A percentile compares a stretch with the other conserved stretches of the same genome.
phyloP scores from a whole-genome alignment of 2,329 filamentous ascomycete species.

The Aquanectria penicillioides region DNA sequence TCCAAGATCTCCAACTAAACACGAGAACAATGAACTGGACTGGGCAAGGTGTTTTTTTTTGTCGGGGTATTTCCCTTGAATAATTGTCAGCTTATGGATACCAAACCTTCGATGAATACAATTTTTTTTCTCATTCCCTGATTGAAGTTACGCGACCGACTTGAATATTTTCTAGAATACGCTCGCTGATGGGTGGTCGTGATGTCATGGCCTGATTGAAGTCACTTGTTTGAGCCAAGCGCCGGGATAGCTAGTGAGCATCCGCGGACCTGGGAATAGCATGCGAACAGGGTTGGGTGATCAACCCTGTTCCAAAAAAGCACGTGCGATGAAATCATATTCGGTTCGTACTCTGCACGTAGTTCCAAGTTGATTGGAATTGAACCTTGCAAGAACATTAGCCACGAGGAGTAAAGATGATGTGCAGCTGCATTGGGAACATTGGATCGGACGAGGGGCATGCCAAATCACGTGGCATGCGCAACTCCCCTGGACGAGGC shows the following conservation, averaged over 20 bases:
- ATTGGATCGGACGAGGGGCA: no score
- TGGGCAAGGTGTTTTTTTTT: background rate
- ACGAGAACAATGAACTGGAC: background rate
- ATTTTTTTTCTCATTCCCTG: background rate
- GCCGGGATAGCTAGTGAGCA: no score
- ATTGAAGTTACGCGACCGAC: no score
- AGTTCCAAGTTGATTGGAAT: background rate
- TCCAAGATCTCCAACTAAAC: constrained; percentile 50
- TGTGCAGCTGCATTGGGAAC: no score
- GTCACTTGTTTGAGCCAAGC: no score
- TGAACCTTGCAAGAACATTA: background rate
- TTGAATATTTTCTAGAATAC: no score
- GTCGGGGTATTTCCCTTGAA: background rate
- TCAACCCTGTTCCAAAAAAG: background rate
- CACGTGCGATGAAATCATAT: constrained; percentile 13
- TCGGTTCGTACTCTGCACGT: background rate
- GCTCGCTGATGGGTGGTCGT: no score
- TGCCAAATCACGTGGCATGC: no score
- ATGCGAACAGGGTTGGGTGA: background rate
- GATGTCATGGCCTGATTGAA: no score
- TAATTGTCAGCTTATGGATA: constrained; percentile 10
- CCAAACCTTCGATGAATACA: constrained; percentile 14
- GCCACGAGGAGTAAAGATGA: no score
- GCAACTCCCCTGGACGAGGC: no score
- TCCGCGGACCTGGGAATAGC: background rate